phyloP scores from a whole-genome alignment of 345 rosid genomes.

The Erodium maritimum region DNA sequence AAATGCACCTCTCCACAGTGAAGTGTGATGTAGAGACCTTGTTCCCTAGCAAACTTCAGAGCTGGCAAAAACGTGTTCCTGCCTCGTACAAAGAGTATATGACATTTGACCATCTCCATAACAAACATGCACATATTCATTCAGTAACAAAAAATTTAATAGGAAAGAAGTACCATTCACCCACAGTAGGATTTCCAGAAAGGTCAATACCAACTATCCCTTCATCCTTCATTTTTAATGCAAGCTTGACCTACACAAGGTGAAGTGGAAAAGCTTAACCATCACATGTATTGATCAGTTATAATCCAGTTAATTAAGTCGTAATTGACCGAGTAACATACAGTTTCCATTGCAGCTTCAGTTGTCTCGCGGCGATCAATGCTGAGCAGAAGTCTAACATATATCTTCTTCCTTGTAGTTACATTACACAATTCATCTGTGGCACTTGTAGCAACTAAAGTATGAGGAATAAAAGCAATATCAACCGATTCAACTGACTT shows the following conservation, averaged over 20 bases:
- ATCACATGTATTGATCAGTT: conserved; percentile 2
- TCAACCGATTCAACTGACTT: conserved; percentile 47
- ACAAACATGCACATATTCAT: not conserved
- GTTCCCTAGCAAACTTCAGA: conserved; percentile 56
- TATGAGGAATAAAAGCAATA: conserved; percentile 32
- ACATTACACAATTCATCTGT: conserved; percentile 22
- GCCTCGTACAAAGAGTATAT: not conserved
- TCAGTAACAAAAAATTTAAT: not conserved
- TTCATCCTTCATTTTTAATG: conserved; percentile 59
- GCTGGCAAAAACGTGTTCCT: conserved; percentile 86
- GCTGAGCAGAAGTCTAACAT: conserved; percentile 89
- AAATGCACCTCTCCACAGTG: conserved; percentile 86
- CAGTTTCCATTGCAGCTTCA: conserved; percentile 86
- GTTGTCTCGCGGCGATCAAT: conserved; percentile 90
- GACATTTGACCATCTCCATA: not conserved
- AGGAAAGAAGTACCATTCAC: conserved; percentile 50
- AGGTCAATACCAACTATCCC: conserved; percentile 93
- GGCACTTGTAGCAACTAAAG: conserved; percentile 10
- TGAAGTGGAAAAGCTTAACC: not conserved
- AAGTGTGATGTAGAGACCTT: conserved; percentile 68
- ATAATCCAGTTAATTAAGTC: not conserved
- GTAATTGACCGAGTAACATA: conserved; percentile 22
- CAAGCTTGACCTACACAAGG: conserved; percentile 65
- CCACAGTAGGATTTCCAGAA: conserved; percentile 87
- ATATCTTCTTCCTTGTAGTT: conserved; percentile 45